Percentiles rank a stretch among this genome's conserved stretches.
Evolutionary conservation across 805 yeast species (phyloP).

Genomic region (Kluyveromyces dobzhanskii): DNA sequence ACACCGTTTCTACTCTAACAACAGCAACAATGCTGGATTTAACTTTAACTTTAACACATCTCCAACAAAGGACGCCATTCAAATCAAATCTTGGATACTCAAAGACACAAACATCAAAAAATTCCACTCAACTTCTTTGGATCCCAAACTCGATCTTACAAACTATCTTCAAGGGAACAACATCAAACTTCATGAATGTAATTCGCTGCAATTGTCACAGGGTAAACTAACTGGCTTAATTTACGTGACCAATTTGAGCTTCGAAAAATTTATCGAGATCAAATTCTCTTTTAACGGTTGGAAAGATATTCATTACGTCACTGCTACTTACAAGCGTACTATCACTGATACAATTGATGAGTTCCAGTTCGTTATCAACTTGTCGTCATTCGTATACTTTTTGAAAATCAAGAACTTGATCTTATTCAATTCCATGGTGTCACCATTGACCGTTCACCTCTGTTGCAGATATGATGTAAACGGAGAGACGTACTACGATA

Average conservation of each 20-base stretch:
- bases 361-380: conserved; percentile 24
- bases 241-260: conserved; percentile 26
- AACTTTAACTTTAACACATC: not conserved
- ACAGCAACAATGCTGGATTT: not conserved
- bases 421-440: conserved; percentile 9
- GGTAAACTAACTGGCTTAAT: conserved; percentile 21
- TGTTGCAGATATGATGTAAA: conserved; percentile 29
- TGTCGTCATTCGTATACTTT: conserved; percentile 22
- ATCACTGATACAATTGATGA: conserved; percentile 22
- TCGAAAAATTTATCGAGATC: conserved; percentile 27
- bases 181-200: conserved; percentile 15
- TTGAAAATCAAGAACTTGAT: conserved; percentile 18
- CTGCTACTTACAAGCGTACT: conserved; percentile 21
- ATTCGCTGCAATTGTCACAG: conserved; percentile 9
- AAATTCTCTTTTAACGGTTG: conserved; percentile 29
- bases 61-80: conserved; percentile 3
- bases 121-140: conserved; percentile 5
- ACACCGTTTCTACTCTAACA: not conserved
- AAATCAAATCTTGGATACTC: conserved; percentile 4
- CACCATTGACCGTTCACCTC: conserved; percentile 19
- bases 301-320: conserved; percentile 26
- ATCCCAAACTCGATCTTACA: conserved; percentile 11
- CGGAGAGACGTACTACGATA: conserved; percentile 29
- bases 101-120: conserved; percentile 1
- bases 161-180: conserved; percentile 19